A percentile compares a stretch with the other conserved stretches of the same genome.
Conservation (phyloP, 345 rosid species). For the Gossypioides kirkii region DNA sequence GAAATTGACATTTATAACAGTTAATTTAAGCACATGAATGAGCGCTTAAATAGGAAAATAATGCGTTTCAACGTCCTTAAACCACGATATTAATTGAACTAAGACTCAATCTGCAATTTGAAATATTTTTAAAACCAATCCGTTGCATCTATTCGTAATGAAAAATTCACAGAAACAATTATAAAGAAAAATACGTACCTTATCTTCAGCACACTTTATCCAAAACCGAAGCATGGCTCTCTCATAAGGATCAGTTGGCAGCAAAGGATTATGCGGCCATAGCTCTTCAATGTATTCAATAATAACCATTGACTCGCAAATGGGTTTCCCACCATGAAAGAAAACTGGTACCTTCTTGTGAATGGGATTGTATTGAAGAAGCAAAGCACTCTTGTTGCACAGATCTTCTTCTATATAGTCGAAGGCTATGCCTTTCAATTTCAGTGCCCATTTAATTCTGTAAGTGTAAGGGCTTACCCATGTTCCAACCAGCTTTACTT, state of each 20-base stretch:
- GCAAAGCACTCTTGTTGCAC: slow-evolving; percentile 5
- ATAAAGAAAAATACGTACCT: slow-evolving; percentile 13
- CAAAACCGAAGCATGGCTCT: slow-evolving; percentile 26
- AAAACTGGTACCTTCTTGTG: slow-evolving; percentile 34
- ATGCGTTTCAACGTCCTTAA: too few species aligned
- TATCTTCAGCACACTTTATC: slow-evolving; percentile 26
- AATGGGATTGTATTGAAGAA: slow-evolving; percentile 14
- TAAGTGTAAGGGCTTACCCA: slow-evolving; percentile 26
- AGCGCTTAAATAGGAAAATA: too few species aligned
- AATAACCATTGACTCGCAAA: slow-evolving; percentile 28
- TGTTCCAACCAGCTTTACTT: slow-evolving; percentile 26
- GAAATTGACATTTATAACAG: too few species aligned
- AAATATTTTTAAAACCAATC: too few species aligned
- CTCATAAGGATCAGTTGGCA: slow-evolving; percentile 27
- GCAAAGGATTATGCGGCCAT: slow-evolving; percentile 21
- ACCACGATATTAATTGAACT: too few species aligned
- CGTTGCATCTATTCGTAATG: too few species aligned
- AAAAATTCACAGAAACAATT: neutral
- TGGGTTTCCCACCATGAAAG: slow-evolving; percentile 28
- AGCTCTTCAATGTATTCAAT: slow-evolving; percentile 33
- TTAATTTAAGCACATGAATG: too few species aligned
- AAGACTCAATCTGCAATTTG: too few species aligned
- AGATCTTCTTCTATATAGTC: slow-evolving; percentile 29
- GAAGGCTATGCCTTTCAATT: slow-evolving; percentile 27
- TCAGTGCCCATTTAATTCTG: slow-evolving; percentile 29